Percentiles rank a stretch among this genome's conserved stretches.
These are phyloP conservation scores for Yamadazyma olivae DNA, from an alignment of 805 yeast genomes.

Conservation along the genomic window DNA sequence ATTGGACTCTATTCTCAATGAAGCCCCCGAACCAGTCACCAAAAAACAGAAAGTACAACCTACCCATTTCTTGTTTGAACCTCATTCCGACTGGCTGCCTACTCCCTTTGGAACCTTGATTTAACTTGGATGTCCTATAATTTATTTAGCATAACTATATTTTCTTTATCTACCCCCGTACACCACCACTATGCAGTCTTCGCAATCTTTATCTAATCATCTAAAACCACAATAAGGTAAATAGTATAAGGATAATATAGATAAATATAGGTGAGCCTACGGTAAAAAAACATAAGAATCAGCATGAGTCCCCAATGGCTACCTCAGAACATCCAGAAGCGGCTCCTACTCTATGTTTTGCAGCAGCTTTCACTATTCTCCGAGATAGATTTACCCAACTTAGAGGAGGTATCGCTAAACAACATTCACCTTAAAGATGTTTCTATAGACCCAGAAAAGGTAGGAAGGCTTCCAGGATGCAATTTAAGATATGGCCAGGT, in stretches of 20 bases:
- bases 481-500: constrained; percentile 61
- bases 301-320: constrained; percentile 13
- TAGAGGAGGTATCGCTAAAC: constrained; percentile 71
- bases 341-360: constrained; percentile 74
- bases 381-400: constrained; percentile 73
- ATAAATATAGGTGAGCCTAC: not conserved
- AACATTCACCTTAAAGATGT: constrained; percentile 54
- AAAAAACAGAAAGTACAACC: constrained; percentile 3
- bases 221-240: not conserved
- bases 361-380: constrained; percentile 82
- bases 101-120: constrained; percentile 11
- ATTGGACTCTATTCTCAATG: constrained; percentile 7
- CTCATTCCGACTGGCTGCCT: constrained; percentile 10
- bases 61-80: constrained; percentile 5
- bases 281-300: not conserved
- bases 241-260: constrained; percentile 1
- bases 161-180: not conserved
- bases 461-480: constrained; percentile 61
- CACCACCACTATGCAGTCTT: not conserved
- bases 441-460: constrained; percentile 67
- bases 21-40: constrained; percentile 1
- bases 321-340: constrained; percentile 62
- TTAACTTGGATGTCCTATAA: not conserved
- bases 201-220: constrained; percentile 6
- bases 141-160: not conserved